Evolutionary conservation across 192 early-diverging fungal species (phyloP), one percentile per base, ranked within the genome.

Genomic region (Gaertneriomyces sp.): DNA sequence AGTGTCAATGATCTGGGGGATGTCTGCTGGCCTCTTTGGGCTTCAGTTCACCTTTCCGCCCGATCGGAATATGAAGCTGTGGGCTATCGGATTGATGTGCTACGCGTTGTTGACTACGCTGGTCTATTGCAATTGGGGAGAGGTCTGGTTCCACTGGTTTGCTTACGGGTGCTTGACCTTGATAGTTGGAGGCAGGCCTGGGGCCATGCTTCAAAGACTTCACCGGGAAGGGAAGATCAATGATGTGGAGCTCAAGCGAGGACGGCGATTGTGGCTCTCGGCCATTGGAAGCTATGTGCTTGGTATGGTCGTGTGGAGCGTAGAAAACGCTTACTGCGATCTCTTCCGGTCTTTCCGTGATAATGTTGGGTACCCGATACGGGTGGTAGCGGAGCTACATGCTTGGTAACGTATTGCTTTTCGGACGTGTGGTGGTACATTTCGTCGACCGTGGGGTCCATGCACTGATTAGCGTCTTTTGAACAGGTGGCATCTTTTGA

Each of bases 251-350:
- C 78, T 87, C 61, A 79, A 82, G 41, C 80, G 84, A 68, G 89
- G 88, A 2, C 80, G 90, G 2, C 87, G 90, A 62, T 87, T 89
- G 77, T 84, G 74, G 64, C 65, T 72, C 12, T 43, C 60, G 42
- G 76, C 70, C 61, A 70, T 41, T 17, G 45, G 14, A 47, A 71
- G 4, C 42, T 51, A 61, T 40, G 40, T 66, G 42, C 6, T 57
- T 40, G 71, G 81, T 4, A 90, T 89, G 69, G 53, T 79, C 4
- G 67, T 89, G 56, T 91, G 90, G 90, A 90, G 89, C 61, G 64
- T 89, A 14, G 90, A 91, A 74, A 90, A 90, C 61, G 66, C 76
- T 25, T 79, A 76, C 49, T 91, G 90, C 58, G 50, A 54, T 47
- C 51, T 76, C 9, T 69, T 91, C 49, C 75, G 80, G n/a, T 70